Percentiles rank a stretch among this genome's conserved stretches.
Conservation (phyloP, 148 eudicot species). For the Cornus florida region DNA sequence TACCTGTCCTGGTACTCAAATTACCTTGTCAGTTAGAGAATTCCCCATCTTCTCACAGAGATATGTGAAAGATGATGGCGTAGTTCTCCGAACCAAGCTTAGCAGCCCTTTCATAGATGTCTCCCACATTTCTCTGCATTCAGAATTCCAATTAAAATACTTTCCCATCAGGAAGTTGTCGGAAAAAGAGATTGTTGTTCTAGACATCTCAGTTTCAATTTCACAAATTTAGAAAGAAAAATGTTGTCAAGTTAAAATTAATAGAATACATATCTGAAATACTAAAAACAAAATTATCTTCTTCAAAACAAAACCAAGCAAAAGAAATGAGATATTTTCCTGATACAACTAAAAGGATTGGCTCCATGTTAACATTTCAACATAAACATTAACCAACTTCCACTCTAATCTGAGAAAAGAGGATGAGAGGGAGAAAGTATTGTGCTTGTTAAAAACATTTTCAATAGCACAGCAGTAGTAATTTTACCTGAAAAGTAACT, state of each 20-base stretch:
- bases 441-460: neutral
- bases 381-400: neutral
- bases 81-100: constrained; percentile 78
- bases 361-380: neutral
- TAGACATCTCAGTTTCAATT: neutral
- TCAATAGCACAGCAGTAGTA: neutral
- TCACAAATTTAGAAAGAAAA: neutral
- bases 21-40: constrained; percentile 74
- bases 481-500: too few relatives aligned
- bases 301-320: neutral
- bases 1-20: neutral
- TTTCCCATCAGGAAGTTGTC: neutral
- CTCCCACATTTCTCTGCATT: constrained; percentile 97
- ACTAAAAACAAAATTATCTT: neutral
- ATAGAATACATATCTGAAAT: neutral
- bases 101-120: constrained; percentile 84
- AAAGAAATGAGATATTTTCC: neutral
- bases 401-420: neutral
- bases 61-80: constrained; percentile 85
- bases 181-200: neutral
- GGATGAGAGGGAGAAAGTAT: neutral
- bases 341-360: neutral
- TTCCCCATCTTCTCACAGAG: constrained; percentile 75
- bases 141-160: constrained; percentile 8
- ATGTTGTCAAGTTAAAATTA: neutral